Percentiles rank a stretch among this genome's conserved stretches.
Conservation (phyloP, 2,329 filamentous ascomycete genomes). For the Neonectria magnoliae region DNA sequence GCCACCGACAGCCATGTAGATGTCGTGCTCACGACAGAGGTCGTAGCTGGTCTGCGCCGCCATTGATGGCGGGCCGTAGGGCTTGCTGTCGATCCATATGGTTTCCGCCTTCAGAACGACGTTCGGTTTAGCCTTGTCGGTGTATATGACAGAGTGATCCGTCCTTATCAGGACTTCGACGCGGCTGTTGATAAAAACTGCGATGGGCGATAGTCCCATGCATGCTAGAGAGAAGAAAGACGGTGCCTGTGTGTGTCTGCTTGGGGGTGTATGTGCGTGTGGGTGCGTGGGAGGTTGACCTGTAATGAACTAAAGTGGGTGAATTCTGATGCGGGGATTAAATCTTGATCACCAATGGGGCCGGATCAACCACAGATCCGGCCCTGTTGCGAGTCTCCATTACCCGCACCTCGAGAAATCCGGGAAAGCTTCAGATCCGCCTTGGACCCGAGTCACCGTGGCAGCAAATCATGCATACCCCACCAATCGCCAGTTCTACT, state of each 20-base stretch:
- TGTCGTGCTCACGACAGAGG: slow-evolving; percentile 16
- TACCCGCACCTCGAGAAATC: background rate
- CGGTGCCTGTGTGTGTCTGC: background rate
- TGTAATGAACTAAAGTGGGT: background rate
- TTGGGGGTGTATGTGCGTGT: background rate
- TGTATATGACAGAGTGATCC: slow-evolving; percentile 15
- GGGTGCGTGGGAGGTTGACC: background rate
- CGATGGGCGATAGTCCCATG: slow-evolving; percentile 10
- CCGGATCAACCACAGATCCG: slow-evolving; percentile 4
- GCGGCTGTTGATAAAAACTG: slow-evolving; percentile 15
- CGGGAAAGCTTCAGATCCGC: too few species aligned
- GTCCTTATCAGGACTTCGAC: slow-evolving; percentile 17
- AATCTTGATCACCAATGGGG: slow-evolving; percentile 4
- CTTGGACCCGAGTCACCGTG: too few species aligned
- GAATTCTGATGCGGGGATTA: background rate
- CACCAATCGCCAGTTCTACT: too few species aligned
- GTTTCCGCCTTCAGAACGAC: slow-evolving; percentile 18
- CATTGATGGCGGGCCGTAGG: slow-evolving; percentile 11
- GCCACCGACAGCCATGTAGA: slow-evolving; percentile 11
- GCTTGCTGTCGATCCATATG: slow-evolving; percentile 16
- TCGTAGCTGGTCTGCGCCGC: slow-evolving; percentile 10
- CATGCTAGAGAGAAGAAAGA: slow-evolving; percentile 10
- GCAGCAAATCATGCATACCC: too few species aligned
- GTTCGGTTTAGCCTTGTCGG: slow-evolving; percentile 9
- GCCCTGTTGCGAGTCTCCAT: background rate